Evolutionary conservation across 2,329 filamentous ascomycete genomes (phyloP), one percentile per base, ranked within the genome.

Genomic region (Xylariaceae sp.): DNA sequence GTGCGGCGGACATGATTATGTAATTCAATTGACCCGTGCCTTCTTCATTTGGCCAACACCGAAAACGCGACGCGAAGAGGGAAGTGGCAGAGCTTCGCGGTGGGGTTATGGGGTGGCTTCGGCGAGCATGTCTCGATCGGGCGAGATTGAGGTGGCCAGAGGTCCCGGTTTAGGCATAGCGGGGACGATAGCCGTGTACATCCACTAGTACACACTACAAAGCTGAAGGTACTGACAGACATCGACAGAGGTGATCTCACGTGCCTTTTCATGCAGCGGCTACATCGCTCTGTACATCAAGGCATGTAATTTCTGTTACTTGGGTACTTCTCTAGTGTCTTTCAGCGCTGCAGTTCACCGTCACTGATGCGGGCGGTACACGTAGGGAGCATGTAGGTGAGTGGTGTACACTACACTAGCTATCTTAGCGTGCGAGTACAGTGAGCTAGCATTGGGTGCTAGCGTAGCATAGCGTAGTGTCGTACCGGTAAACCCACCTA

Each of bases 101-200:
- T 58, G 60, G 62, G 62, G 60, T 61, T 53, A 11, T 52, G 51
- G 56, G 61, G 62, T 63, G 62, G 61, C 58, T 62, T 63, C 58
- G 56, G 60, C 61, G 56, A 57, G 52, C 51, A 53, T 53, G 58
- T 60, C 57, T 64, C 53, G 55, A 64, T 64, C 49, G 51, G 56
- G 59, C 55, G 58, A 59, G 57, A 62, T 58, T 58, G 55, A 57
- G 44, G 62, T 56, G 60, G 60, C 53, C 60, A 62, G 45, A 34
- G 39, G 53, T 53, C 47, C 54, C 55, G 45, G 47, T 56, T 55
- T 58, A 60, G 59, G 61, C 55, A 62, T 61, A 52, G 56, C 55
- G 45, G 54, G 53, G 15, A 47, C 41, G 13, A 45, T 15, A 45
- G 13, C 41, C 41, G 13, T 45, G 41, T 45, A 45, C 41, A n/a